Evolutionary conservation across 2,329 filamentous ascomycete genomes (phyloP).

Genomic region (Macroventuria anomochaeta): DNA sequence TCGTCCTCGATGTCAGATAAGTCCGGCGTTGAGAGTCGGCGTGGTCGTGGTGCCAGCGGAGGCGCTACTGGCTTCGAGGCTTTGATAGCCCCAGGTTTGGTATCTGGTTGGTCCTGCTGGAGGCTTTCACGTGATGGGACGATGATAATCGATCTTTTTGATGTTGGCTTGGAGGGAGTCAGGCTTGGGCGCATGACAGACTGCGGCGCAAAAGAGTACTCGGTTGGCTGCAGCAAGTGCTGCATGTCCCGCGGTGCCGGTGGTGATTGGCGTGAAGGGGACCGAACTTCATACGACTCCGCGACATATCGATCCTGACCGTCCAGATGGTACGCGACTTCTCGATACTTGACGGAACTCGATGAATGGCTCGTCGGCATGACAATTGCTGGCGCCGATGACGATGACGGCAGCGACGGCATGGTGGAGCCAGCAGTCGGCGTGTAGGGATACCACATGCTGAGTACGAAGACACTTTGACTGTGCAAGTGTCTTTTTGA

Average conservation of each 20-base stretch:
- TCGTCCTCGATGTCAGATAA: slow-evolving; percentile 34
- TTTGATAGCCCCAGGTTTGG: not conserved
- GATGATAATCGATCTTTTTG: slow-evolving; percentile 18
- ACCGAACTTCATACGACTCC: slow-evolving; percentile 24
- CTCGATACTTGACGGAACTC: slow-evolving; percentile 23
- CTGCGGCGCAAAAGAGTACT: no score
- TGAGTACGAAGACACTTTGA: not conserved
- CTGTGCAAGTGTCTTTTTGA: not conserved
- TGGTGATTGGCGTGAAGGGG: not conserved
- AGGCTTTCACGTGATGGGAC: slow-evolving; percentile 23
- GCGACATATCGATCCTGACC: slow-evolving; percentile 29
- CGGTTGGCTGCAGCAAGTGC: not conserved
- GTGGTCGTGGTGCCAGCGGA: slow-evolving; percentile 41
- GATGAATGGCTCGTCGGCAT: not conserved
- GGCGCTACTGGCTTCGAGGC: slow-evolving; percentile 19
- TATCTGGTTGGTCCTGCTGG: slow-evolving; percentile 9
- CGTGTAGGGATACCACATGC: not conserved
- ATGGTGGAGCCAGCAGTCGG: slow-evolving; percentile 20
- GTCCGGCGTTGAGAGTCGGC: slow-evolving; percentile 45
- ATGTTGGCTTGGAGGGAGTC: not conserved
- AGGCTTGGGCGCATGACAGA: not conserved
- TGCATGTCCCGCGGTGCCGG: not conserved
- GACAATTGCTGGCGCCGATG: not conserved
- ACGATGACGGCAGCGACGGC: slow-evolving; percentile 26
- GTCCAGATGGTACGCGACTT: slow-evolving; percentile 33